Evolutionary conservation across 352 stramenopile genomes (phyloP), one percentile per base, ranked within the genome.

Genomic region (Globisporangium irregulare): DNA sequence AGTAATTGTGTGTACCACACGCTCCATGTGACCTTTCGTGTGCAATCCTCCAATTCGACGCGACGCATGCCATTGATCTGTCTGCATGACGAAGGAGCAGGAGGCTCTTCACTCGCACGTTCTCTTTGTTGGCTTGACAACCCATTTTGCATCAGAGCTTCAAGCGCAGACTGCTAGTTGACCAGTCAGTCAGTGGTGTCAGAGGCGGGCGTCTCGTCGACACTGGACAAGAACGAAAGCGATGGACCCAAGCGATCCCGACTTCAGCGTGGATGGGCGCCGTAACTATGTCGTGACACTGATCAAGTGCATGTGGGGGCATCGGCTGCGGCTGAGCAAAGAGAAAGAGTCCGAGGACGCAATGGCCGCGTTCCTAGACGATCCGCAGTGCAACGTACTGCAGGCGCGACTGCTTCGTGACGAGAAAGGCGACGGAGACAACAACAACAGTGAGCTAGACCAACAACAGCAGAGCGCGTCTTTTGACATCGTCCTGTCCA

Each of bases 281-380:
- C 83, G 79, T 12, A 73, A 68, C 34, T 95, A 93, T 57, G 70
- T 93, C 56, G 68, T 78, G 8, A 79, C 71, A 62, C 61, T 95
- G 48, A 79, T 95, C 15, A 67, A 78, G 57, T 81, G 82, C 64
- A 70, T 95, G 27, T 95, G 85, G 84, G 75, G 84, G 0, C 79
- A 70, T 3, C 69, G 75, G 12, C 69, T 81, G 20, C 70, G 71
- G 18, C 22, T 93, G n/a, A 74, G 71, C 22, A 63, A 66, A 3
- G 70, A 72, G 34, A 84, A 89, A 32, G 32, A 57, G 22, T 82
- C 76, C 0, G 71, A 91, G 10, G 73, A 82, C 5, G 87, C 87
- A 9, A 55, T 95, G 41, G 77, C 63, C 9, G 66, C 72, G 41
- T 96, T 96, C 68, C 73, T 96, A 1, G 86, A 96, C 50, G 84